Percentiles rank a stretch among this genome's conserved stretches.
Evolutionary conservation across 495 filamentous ascomycete genomes (phyloP).

Genomic region (Ramalina peruviana): DNA sequence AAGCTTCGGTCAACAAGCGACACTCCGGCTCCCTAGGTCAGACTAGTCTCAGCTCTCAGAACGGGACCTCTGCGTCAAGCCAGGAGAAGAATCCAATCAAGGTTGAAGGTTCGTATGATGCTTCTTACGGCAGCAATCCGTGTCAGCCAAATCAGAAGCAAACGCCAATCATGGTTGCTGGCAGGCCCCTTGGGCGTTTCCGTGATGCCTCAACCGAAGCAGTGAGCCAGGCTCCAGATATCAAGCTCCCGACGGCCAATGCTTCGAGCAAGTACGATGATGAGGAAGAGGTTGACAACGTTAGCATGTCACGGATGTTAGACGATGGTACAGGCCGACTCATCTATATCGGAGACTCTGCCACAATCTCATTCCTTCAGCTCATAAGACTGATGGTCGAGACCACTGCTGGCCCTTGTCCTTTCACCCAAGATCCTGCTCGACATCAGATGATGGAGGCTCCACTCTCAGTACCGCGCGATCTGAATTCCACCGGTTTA

Average conservation of each 20-base stretch:
- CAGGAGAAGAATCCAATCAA: too few relatives aligned
- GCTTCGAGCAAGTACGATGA: constrained; percentile 13
- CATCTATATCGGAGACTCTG: constrained; percentile 60
- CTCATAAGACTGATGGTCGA: constrained; percentile 60
- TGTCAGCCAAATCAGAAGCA: too few relatives aligned
- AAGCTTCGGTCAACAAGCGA: background rate
- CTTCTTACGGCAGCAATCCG: too few relatives aligned
- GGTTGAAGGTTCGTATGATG: too few relatives aligned
- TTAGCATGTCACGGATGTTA: constrained; percentile 43
- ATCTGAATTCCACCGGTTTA: constrained; percentile 30
- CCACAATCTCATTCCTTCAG: constrained; percentile 57
- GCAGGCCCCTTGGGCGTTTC: too few relatives aligned
- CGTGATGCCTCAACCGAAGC: too few relatives aligned
- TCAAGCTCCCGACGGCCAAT: too few relatives aligned
- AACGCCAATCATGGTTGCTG: too few relatives aligned
- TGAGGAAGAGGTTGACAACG: constrained; percentile 44
- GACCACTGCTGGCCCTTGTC: constrained; percentile 46
- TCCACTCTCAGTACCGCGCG: constrained; percentile 32
- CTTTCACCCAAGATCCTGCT: constrained; percentile 55
- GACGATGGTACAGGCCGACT: constrained; percentile 42
- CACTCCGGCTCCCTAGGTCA: too few relatives aligned
- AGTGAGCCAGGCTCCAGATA: too few relatives aligned
- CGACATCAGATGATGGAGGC: constrained; percentile 57
- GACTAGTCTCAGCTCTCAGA: too few relatives aligned
- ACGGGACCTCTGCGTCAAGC: too few relatives aligned